Percentiles rank a stretch among this genome's conserved stretches.
Conservation (phyloP, 192 early-diverging fungal species). For the Linnemannia schmuckeri region DNA sequence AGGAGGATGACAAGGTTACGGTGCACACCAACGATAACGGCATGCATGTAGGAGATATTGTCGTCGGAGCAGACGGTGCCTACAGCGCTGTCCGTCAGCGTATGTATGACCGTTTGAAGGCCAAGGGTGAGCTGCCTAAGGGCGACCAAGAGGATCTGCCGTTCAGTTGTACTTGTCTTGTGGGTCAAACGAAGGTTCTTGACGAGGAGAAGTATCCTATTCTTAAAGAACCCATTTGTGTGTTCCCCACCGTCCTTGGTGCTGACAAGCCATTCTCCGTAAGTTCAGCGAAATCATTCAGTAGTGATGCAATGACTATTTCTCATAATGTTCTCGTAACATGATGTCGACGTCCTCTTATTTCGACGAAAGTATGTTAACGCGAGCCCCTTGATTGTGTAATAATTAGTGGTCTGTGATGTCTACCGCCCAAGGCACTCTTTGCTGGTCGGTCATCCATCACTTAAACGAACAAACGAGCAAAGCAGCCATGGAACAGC, state of each 20-base stretch:
- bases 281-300: not conserved
- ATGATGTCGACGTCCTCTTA: too few relatives aligned
- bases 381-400: too few relatives aligned
- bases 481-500: not conserved
- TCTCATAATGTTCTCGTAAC: too few relatives aligned
- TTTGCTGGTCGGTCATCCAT: slow-evolving; percentile 22
- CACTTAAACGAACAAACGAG: not conserved
- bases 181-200: slow-evolving; percentile 12
- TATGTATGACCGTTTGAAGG: slow-evolving; percentile 7
- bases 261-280: slow-evolving; percentile 16
- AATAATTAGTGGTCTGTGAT: slow-evolving; percentile 16
- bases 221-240: not conserved
- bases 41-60: slow-evolving; percentile 15
- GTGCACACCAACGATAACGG: slow-evolving; percentile 24
- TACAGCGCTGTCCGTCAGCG: slow-evolving; percentile 30
- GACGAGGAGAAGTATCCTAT: slow-evolving; percentile 11
- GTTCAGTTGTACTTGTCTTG: slow-evolving; percentile 9
- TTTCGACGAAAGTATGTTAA: too few relatives aligned
- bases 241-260: not conserved
- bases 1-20: slow-evolving; percentile 27
- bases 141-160: slow-evolving; percentile 4
- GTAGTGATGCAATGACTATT: too few relatives aligned
- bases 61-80: slow-evolving; percentile 54
- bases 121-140: not conserved
- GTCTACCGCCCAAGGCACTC: not conserved